Conservation (phyloP, 2,329 filamentous ascomycete genomes). For the Hyphodiscus sp. region DNA sequence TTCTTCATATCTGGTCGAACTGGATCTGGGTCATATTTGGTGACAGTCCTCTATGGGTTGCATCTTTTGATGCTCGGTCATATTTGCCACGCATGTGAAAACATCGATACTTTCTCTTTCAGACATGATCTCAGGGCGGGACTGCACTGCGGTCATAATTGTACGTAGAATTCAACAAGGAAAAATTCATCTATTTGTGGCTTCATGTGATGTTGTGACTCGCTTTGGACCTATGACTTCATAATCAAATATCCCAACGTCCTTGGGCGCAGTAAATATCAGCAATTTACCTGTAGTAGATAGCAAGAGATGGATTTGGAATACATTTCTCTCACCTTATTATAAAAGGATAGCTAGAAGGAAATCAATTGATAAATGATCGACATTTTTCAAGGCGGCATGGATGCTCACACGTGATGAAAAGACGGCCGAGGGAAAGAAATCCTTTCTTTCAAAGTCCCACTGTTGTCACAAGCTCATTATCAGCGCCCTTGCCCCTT, state of each 20-base stretch:
- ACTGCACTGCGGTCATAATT: constrained; percentile 16
- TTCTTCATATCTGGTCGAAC: constrained; percentile 16
- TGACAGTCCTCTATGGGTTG: background rate
- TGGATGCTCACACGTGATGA: background rate
- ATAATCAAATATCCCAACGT: background rate
- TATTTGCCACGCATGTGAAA: background rate
- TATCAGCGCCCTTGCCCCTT: background rate
- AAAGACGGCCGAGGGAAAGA: background rate
- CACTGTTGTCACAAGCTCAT: background rate
- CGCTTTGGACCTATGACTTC: background rate
- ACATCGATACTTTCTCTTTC: constrained; percentile 22
- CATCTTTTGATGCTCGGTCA: background rate
- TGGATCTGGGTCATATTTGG: background rate
- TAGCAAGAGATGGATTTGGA: no score
- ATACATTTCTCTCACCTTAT: no score
- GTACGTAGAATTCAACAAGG: constrained; percentile 24
- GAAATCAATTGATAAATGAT: no score
- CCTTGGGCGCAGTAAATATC: no score
- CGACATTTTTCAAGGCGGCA: background rate
- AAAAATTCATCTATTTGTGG: constrained; percentile 10
- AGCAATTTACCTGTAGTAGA: no score
- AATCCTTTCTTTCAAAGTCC: background rate
- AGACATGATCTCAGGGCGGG: constrained; percentile 12
- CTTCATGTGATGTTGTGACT: background rate
- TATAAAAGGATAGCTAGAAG: no score